These are phyloP conservation scores for Aspergillus sparsus DNA, from an alignment of 495 filamentous ascomycete species.

Conservation along the genomic window DNA sequence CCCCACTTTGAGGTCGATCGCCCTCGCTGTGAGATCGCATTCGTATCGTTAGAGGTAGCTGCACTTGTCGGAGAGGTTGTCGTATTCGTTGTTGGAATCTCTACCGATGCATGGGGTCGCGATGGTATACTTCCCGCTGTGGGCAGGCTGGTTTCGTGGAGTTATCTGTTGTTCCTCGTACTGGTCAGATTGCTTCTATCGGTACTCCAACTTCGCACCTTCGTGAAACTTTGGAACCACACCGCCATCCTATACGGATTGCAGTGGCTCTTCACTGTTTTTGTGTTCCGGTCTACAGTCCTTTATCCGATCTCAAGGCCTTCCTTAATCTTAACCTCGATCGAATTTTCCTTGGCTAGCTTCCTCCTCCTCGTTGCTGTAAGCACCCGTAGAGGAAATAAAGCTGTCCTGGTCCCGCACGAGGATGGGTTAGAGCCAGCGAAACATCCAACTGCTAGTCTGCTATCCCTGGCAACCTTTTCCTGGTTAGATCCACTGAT, in stretches of 20 bases:
- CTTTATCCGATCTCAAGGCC: constrained; percentile 67
- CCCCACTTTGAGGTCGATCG: constrained; percentile 73
- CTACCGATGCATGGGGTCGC: constrained; percentile 55
- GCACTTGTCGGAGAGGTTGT: constrained; percentile 71
- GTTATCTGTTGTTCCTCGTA: constrained; percentile 76
- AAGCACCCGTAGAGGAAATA: constrained; percentile 88
- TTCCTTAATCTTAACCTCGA: constrained; percentile 60
- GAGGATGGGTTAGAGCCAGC: constrained; percentile 85
- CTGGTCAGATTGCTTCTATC: constrained; percentile 72
- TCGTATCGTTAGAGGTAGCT: constrained; percentile 71
- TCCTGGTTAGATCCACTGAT: constrained; percentile 89
- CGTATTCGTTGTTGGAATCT: constrained; percentile 62
- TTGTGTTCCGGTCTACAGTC: constrained; percentile 81
- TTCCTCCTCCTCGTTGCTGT: constrained; percentile 73
- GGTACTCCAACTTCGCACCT: constrained; percentile 58
- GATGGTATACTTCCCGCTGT: constrained; percentile 61
- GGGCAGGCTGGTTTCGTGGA: constrained; percentile 69
- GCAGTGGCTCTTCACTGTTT: constrained; percentile 74
- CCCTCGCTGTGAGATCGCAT: constrained; percentile 68
- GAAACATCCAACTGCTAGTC: constrained; percentile 78
- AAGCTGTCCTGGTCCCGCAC: constrained; percentile 79
- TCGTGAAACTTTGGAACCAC: constrained; percentile 87
- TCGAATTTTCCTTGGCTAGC: constrained; percentile 72
- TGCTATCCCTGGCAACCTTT: constrained; percentile 87
- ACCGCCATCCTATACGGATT: constrained; percentile 82